Base-by-base conservation (phyloP, 495 filamentous ascomycete species). In the Aspergillus carlsbadensis region DNA sequence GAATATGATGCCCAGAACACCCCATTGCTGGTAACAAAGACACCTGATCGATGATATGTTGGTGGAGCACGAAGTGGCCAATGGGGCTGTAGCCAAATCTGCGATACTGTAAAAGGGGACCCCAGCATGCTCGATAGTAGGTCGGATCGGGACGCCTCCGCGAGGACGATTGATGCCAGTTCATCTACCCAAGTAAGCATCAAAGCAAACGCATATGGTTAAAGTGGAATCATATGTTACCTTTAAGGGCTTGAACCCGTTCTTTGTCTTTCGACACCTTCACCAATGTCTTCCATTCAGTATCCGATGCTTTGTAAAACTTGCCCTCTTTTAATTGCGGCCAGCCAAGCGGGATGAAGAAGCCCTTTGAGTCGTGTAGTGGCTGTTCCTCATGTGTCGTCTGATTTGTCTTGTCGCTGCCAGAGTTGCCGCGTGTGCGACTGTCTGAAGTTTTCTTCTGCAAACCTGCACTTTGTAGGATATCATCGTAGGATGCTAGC, bases 231-330 rank as follows among this genome's bases (percentile, higher is more conserved):
- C 10, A 8, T 3, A 52, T 48, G 76, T 51, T 67, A 88, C 86
- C 58, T 67, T 73, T 73, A 17, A 90, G 74, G 15, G 65, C 63
- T 29, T 70, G 58, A 22, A 81, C 58, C 50, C 77, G 70, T 26
- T 78, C 60, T 17, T 59, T 63, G 62, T 91, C 77, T 22, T 75
- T 72, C 20, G 80, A 78, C 18, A 89, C 70, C 35, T 78, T 80
- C 17, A 82, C 61, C 57, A 89, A 92, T 41, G 78, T 72, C 60
- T 81, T 74, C 87, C 86, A 91, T 66, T 92, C 89, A 3, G 88
- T 87, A 64, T 89, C 85, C 3, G 71, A 78, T 21, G 77, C 73
- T 20, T 77, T 73, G 67, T 91, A 92, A 13, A 69, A 82, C 40
- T 66, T 70, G 26, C 67, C 70, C 65, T 71, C 75, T 65, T 59